Conservation (phyloP, 345 rosid species). For the Eucalyptus shirleyi region DNA sequence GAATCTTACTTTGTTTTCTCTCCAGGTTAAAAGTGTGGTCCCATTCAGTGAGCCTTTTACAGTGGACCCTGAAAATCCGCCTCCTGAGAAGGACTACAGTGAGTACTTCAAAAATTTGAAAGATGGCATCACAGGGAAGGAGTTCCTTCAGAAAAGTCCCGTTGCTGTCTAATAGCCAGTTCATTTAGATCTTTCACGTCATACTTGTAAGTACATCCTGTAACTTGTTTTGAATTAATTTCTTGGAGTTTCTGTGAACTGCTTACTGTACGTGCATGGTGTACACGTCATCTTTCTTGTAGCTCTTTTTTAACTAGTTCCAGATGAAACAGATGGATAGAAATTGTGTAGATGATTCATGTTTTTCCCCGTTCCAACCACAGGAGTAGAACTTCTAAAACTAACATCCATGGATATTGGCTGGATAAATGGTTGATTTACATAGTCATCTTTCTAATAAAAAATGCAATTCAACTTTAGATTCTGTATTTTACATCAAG, state of each 20-base stretch:
- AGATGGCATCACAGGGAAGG: constrained; percentile 79
- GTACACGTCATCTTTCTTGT: not conserved
- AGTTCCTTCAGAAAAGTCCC: constrained; percentile 46
- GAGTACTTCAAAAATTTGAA: constrained; percentile 59
- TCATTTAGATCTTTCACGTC: not conserved
- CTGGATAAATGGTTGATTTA: not conserved
- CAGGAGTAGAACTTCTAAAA: not conserved
- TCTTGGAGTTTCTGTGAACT: not conserved
- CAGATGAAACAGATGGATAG: not conserved
- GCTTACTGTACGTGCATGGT: not conserved
- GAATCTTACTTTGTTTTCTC: not conserved
- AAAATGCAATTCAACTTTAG: not conserved
- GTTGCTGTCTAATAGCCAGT: constrained; percentile 21
- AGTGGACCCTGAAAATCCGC: constrained; percentile 82
- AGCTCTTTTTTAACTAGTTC: not conserved
- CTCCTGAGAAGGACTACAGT: constrained; percentile 75
- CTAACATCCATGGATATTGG: not conserved
- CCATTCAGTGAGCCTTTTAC: constrained; percentile 89
- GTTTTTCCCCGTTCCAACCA: not conserved
- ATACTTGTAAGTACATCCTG: not conserved
- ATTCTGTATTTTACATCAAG: not conserved
- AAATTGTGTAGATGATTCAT: not conserved
- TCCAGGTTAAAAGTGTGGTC: constrained; percentile 79
- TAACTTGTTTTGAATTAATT: not conserved
- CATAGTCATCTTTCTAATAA: not conserved